Percentiles rank a stretch among this genome's conserved stretches.
Evolutionary conservation across 768 basidiomycete genomes (phyloP).

Genomic region (Coprinopsis marcescibilis): DNA sequence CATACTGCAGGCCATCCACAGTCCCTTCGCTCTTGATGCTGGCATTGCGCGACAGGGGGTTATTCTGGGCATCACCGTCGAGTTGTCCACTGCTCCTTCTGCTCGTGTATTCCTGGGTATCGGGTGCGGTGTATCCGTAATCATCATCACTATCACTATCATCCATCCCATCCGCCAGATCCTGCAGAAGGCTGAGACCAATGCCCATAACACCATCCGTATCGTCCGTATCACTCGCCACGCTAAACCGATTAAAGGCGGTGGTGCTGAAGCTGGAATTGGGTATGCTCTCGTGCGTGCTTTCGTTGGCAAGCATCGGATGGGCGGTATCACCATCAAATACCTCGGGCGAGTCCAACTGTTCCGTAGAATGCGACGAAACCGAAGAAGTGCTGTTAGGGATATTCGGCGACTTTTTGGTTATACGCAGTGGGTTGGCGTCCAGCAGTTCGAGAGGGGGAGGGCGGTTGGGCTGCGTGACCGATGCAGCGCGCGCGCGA

Average conservation of each 20-base stretch:
- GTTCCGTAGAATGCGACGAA: not conserved
- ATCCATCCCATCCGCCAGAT: slow-evolving; percentile 33
- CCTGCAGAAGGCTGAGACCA: slow-evolving; percentile 60
- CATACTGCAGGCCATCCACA: slow-evolving; percentile 21
- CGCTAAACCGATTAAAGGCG: slow-evolving; percentile 17
- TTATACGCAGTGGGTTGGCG: not conserved
- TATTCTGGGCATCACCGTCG: not conserved
- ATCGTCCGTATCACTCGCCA: slow-evolving; percentile 41
- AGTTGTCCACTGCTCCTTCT: not conserved
- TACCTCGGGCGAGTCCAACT: not conserved
- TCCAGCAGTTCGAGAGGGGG: not conserved
- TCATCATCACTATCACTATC: slow-evolving; percentile 19
- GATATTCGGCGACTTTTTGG: not conserved
- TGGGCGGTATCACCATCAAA: not conserved
- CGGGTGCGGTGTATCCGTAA: not conserved
- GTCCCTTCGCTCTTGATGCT: slow-evolving; percentile 12
- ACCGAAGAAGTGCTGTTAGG: too few species aligned
- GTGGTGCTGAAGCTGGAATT: slow-evolving; percentile 20
- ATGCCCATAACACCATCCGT: slow-evolving; percentile 52
- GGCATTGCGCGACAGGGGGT: not conserved
- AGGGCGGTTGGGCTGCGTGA: not conserved
- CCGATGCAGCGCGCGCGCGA: not conserved
- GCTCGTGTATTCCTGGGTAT: not conserved
- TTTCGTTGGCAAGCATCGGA: slow-evolving; percentile 10
- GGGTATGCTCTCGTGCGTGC: slow-evolving; percentile 4